Evolutionary conservation across 257 asterid species (phyloP).

Genomic region (Lantana camara): DNA sequence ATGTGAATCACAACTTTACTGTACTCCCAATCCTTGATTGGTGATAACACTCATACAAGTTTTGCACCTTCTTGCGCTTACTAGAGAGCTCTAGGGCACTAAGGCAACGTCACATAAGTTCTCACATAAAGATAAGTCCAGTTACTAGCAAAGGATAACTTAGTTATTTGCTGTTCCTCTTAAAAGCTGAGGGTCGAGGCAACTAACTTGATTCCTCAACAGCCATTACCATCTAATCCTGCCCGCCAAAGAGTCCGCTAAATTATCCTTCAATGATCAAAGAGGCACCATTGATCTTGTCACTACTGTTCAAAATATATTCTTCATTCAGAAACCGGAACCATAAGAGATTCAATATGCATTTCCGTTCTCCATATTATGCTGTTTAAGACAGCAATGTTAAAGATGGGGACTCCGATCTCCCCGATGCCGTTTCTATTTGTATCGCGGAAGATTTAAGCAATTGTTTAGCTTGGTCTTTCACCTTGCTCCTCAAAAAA

Average conservation of each 20-base stretch:
- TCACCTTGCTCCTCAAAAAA: no score
- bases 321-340: not conserved
- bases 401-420: no score
- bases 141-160: not conserved
- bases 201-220: not conserved
- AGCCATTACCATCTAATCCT: not conserved
- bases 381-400: slow-evolving; percentile 6
- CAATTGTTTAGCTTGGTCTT: no score
- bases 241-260: not conserved
- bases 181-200: not conserved
- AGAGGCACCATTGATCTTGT: not conserved
- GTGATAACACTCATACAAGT: slow-evolving; percentile 3
- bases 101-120: not conserved
- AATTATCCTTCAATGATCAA: no score
- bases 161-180: not conserved
- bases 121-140: not conserved
- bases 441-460: no score
- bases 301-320: not conserved
- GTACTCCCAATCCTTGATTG: not conserved
- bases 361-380: slow-evolving; percentile 1
- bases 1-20: not conserved
- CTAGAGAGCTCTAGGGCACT: no score
- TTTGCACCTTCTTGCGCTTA: not conserved
- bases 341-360: slow-evolving; percentile 3
- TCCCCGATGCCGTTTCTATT: no score